These are phyloP conservation scores for Fusarium devonianum DNA, from an alignment of 2,329 filamentous ascomycete genomes.

Conservation along the genomic window DNA sequence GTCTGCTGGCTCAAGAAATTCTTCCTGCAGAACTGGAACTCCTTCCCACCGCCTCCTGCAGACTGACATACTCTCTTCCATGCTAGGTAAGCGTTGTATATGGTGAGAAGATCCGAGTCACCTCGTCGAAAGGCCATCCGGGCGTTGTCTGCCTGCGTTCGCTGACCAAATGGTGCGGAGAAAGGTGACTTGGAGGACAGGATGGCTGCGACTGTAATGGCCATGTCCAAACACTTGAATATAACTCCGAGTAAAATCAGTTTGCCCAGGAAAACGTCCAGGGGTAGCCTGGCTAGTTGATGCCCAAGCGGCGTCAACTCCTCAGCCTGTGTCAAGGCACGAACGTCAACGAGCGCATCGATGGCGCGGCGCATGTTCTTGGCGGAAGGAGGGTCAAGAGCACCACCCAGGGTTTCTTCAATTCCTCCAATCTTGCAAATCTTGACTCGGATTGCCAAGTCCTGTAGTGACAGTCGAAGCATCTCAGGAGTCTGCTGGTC, in stretches of 20 bases:
- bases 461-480: constrained; percentile 90
- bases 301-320: constrained; percentile 85
- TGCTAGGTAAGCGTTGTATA: constrained; percentile 90
- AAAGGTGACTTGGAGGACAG: constrained; percentile 96
- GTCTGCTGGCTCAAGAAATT: constrained; percentile 93
- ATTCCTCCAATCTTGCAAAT: constrained; percentile 96
- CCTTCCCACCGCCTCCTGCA: constrained; percentile 67
- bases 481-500: constrained; percentile 97
- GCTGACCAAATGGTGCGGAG: constrained; percentile 82
- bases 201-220: constrained; percentile 90
- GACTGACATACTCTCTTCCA: constrained; percentile 86
- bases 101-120: constrained; percentile 90
- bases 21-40: constrained; percentile 91
- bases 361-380: constrained; percentile 95
- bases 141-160: constrained; percentile 81
- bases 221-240: constrained; percentile 91
- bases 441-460: constrained; percentile 94
- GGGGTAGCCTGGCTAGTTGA: constrained; percentile 85
- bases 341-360: constrained; percentile 91
- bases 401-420: constrained; percentile 85
- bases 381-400: constrained; percentile 85
- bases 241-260: constrained; percentile 85
- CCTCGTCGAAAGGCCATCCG: constrained; percentile 81
- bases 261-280: constrained; percentile 96
- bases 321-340: constrained; percentile 81